Conservation (phyloP, 352 stramenopile genomes). For the Phytophthora citrophthora region DNA sequence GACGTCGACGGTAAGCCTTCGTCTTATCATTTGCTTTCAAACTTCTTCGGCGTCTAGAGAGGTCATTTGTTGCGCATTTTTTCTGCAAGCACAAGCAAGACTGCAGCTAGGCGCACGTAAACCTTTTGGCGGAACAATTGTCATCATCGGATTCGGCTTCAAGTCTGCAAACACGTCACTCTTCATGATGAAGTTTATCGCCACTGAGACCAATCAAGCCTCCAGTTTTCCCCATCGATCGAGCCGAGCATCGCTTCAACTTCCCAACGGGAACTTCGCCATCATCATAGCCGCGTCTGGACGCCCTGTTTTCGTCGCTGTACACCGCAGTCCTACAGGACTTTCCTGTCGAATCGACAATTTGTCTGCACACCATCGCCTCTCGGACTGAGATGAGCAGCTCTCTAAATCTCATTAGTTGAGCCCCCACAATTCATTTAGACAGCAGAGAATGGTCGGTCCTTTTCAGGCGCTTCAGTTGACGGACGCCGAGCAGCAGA, state of each 20-base stretch:
- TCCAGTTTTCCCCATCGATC: slow-evolving; percentile 17
- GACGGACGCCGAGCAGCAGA: slow-evolving; percentile 10
- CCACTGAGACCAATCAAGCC: slow-evolving; percentile 9
- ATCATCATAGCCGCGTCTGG: slow-evolving; percentile 22
- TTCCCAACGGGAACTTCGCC: slow-evolving; percentile 14
- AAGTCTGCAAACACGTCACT: slow-evolving; percentile 8
- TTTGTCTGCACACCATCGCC: background rate
- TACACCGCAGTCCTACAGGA: background rate
- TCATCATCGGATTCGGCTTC: slow-evolving; percentile 6
- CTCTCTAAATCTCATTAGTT: slow-evolving; percentile 3
- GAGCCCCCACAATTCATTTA: slow-evolving; percentile 3
- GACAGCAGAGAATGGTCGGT: background rate
- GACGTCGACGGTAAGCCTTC: background rate
- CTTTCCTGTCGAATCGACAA: too few relatives aligned
- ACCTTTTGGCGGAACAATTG: background rate
- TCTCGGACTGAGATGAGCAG: slow-evolving; percentile 1
- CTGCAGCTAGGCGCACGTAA: too few relatives aligned
- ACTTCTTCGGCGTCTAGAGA: too few relatives aligned
- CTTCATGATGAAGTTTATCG: background rate
- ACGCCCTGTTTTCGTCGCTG: slow-evolving; percentile 17
- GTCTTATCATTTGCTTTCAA: background rate
- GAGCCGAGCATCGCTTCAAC: background rate
- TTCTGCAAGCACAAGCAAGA: too few relatives aligned
- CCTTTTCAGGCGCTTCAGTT: slow-evolving; percentile 9
- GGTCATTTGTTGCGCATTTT: too few relatives aligned